Evolutionary conservation across 352 stramenopile genomes (phyloP), one percentile per base, ranked within the genome.

Genomic region (Pythium aphanidermatum): DNA sequence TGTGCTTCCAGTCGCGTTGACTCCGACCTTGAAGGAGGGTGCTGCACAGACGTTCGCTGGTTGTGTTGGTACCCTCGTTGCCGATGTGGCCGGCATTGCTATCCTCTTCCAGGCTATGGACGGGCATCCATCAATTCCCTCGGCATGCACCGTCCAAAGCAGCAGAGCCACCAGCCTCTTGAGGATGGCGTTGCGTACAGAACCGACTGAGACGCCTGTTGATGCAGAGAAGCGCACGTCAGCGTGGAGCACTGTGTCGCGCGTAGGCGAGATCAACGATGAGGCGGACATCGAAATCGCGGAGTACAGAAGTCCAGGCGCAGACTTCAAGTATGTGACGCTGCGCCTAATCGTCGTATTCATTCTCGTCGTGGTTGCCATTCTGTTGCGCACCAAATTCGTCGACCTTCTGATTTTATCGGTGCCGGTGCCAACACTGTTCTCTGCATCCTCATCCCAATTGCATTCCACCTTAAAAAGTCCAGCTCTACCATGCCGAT

Each of bases 401-500:
- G 42, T 73, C 11, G 73, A 82, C 35, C 68, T 85, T 28, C 67
- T 14, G 73, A 85, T 48, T 85, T 85, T 36, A 61, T 82, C 16
- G 73, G 73, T 23, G 70, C 73, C 5, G 82, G 59, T 47, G 58
- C 62, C 27, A 71, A 78, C 21, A 65, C 70, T 7, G 58, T 77
- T 33, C 60, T 58, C 23, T 81, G 70, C 55, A 83, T 81, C 36
- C 71, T 83, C 36, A 42, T 85, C 21, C 73, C 73, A 5, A 77
- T 78, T 45, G 57, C 68, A 42, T 83, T 85, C 59, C 83, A 85
- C 66, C 44, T 83, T n/a, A 80, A 80, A 49, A 58, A 68, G 33
- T 63, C 78, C 40, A 80, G 70, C 67, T 37, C 55, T 24, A 49
- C 40, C 17, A 77, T 63, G 5, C 32, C 64, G 0, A 46, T 65